Conservation (phyloP, 495 filamentous ascomycete genomes). For the Xeromyces bisporus region DNA sequence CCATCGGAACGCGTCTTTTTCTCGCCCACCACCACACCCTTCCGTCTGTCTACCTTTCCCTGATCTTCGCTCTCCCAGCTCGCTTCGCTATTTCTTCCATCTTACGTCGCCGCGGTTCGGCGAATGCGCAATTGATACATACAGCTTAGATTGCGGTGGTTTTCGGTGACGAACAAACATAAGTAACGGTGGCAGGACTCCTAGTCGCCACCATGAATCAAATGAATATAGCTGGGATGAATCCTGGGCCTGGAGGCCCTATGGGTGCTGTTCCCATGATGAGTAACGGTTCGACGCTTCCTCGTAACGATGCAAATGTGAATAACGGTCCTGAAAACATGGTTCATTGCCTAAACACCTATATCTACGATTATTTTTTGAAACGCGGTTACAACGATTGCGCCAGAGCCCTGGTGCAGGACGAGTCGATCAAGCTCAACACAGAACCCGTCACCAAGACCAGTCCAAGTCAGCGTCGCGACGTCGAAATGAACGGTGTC, state of each 20-base stretch:
- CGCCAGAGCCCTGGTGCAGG: slow-evolving; percentile 50
- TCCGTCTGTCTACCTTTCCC: slow-evolving; percentile 10
- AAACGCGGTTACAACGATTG: slow-evolving; percentile 65
- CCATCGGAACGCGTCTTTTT: slow-evolving; percentile 8
- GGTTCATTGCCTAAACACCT: slow-evolving; percentile 85
- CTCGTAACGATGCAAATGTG: slow-evolving; percentile 27
- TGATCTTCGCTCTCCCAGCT: too few relatives aligned
- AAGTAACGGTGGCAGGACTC: slow-evolving; percentile 25
- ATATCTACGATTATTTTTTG: slow-evolving; percentile 94
- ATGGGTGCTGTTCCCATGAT: slow-evolving; percentile 57
- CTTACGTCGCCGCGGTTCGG: slow-evolving; percentile 16
- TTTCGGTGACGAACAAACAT: slow-evolving; percentile 11
- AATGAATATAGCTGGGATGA: slow-evolving; percentile 52
- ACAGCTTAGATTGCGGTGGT: slow-evolving; percentile 5
- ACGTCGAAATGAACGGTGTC: slow-evolving; percentile 57
- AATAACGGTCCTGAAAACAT: slow-evolving; percentile 30
- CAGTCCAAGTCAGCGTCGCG: slow-evolving; percentile 39
- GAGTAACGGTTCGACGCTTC: slow-evolving; percentile 43
- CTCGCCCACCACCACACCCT: slow-evolving; percentile 2
- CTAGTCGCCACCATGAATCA: slow-evolving; percentile 47
- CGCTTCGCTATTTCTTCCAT: slow-evolving; percentile 13
- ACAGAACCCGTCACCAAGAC: slow-evolving; percentile 45
- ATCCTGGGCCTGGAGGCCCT: slow-evolving; percentile 40
- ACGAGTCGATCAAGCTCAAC: slow-evolving; percentile 30
- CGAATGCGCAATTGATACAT: slow-evolving; percentile 22